These are phyloP conservation scores for Periconia sp. DNA, from an alignment of 2,329 filamentous ascomycete species.

Conservation along the genomic window DNA sequence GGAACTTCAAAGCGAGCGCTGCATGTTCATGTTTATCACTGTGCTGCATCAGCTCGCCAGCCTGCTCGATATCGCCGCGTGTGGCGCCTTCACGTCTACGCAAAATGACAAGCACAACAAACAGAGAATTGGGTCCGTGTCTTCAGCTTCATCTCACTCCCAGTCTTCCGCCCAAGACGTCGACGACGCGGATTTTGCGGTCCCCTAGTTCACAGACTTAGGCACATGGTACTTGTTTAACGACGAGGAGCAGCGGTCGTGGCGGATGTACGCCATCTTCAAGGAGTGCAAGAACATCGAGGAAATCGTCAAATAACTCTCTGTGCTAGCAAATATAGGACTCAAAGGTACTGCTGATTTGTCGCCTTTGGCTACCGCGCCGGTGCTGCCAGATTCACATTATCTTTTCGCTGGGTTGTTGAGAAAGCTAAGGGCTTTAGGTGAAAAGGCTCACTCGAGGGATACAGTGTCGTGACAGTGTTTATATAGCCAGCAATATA, in stretches of 20 bases:
- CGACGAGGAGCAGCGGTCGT: slow-evolving; percentile 3
- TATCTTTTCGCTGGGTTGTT: neutral
- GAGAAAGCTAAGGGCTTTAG: neutral
- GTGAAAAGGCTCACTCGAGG: neutral
- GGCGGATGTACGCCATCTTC: neutral
- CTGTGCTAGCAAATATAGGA: neutral
- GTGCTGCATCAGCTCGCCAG: slow-evolving; percentile 7
- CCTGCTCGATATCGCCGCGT: slow-evolving; percentile 1
- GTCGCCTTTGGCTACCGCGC: neutral
- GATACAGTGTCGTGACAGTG: too few relatives aligned
- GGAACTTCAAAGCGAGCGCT: neutral
- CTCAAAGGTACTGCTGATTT: neutral
- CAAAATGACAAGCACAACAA: too few relatives aligned
- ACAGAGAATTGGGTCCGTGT: too few relatives aligned
- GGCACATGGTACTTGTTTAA: neutral
- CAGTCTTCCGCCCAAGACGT: neutral
- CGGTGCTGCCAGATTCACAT: neutral
- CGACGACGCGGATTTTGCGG: neutral
- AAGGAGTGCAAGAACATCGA: slow-evolving; percentile 1
- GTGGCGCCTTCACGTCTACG: too few relatives aligned
- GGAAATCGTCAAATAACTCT: neutral
- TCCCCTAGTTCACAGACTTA: neutral
- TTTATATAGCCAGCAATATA: too few relatives aligned
- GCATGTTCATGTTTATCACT: slow-evolving; percentile 6
- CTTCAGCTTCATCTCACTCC: neutral